Evolutionary conservation across 2,329 filamentous ascomycete species (phyloP).

Genomic region (Fusarium armeniacum): DNA sequence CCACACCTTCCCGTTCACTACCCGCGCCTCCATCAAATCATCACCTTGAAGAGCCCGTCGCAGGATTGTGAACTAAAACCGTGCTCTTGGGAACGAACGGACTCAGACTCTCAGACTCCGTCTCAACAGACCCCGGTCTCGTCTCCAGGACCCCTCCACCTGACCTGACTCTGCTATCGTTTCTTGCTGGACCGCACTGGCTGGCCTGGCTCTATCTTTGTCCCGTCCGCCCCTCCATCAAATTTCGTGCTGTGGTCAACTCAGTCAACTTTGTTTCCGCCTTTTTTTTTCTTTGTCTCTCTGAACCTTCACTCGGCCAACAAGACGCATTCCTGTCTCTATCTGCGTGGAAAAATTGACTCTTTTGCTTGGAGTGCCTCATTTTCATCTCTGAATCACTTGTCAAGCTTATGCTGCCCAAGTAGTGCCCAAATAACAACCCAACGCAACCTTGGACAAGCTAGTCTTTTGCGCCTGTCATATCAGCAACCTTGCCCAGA

Average conservation of each 20-base stretch:
- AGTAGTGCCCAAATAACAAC: conserved; percentile 42
- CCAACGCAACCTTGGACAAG: conserved; percentile 42
- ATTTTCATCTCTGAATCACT: conserved; percentile 19
- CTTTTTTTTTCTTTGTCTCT: conserved; percentile 9
- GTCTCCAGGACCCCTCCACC: conserved; percentile 42
- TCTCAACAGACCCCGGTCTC: conserved; percentile 42
- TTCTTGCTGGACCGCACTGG: conserved; percentile 20
- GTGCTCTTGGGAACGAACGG: conserved; percentile 37
- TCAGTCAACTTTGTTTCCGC: conserved; percentile 38
- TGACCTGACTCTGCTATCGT: conserved; percentile 48
- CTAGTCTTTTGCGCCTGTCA: conserved; percentile 42
- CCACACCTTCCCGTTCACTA: conserved; percentile 46
- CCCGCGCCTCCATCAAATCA: conserved; percentile 47
- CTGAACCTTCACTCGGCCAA: conserved; percentile 29
- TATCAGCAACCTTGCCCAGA: conserved; percentile 42
- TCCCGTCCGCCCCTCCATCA: conserved; percentile 46
- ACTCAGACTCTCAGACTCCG: conserved; percentile 18
- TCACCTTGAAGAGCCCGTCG: conserved; percentile 29
- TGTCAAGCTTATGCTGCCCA: conserved; percentile 42
- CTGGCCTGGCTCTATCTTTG: conserved; percentile 34
- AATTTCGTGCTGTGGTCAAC: conserved; percentile 41
- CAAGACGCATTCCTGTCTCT: conserved; percentile 46
- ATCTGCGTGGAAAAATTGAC: conserved; percentile 17
- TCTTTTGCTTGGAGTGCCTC: conserved; percentile 24
- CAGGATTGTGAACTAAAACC: conserved; percentile 24